Evolutionary conservation across 129 eudicot species (phyloP).

Genomic region (Chrysanthemum makinoi): DNA sequence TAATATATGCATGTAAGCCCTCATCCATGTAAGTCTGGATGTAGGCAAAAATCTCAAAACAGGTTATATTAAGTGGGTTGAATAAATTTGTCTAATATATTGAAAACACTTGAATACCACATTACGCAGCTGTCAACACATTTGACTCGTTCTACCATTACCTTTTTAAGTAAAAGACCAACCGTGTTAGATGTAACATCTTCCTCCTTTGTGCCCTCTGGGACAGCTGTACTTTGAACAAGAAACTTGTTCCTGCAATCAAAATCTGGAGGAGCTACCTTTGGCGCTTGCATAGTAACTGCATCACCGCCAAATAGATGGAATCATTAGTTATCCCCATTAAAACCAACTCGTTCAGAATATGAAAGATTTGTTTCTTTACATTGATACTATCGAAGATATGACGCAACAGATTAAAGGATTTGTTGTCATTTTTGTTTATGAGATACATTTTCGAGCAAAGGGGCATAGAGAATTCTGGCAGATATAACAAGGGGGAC

Average conservation of each 20-base stretch:
- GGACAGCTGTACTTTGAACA: constrained; percentile 56
- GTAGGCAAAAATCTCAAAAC: not conserved
- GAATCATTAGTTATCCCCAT: constrained; percentile 7
- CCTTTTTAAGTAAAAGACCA: not conserved
- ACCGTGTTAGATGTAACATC: constrained; percentile 58
- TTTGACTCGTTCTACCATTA: not conserved
- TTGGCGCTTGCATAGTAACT: constrained; percentile 67
- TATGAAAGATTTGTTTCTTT: no score
- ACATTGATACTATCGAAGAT: no score
- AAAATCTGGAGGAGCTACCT: constrained; percentile 47
- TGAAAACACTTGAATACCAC: not conserved
- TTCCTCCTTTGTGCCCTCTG: constrained; percentile 53
- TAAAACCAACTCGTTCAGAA: no score
- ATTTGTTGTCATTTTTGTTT: no score
- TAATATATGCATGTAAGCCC: constrained; percentile 5
- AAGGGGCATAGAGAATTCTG: no score
- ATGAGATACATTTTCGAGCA: no score
- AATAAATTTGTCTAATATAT: not conserved
- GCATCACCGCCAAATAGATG: constrained; percentile 28
- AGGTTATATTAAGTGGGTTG: not conserved
- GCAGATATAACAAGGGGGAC: no score
- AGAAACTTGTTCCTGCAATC: constrained; percentile 69
- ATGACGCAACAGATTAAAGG: no score
- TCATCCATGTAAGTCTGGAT: not conserved
- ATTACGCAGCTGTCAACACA: not conserved